phyloP scores from a whole-genome alignment of 352 stramenopile genomes.

The Phytophthora cryptogea region DNA sequence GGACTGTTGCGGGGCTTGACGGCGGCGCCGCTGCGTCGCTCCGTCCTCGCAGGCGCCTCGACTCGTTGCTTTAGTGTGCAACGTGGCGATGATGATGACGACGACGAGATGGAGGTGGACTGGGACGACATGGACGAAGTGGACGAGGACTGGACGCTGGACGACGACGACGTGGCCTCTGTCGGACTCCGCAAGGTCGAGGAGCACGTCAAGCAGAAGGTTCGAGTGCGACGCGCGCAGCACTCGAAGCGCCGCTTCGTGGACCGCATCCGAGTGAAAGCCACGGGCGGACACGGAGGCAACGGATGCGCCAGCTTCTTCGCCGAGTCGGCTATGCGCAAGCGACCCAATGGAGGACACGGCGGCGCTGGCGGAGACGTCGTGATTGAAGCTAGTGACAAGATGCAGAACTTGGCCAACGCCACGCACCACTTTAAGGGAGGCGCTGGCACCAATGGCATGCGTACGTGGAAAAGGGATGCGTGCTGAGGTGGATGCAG shows the following conservation, averaged over 20 bases:
- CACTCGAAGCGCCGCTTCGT: constrained; percentile 91
- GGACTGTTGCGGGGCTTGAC: constrained; percentile 55
- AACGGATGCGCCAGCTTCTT: constrained; percentile 91
- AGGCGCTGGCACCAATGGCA: constrained; percentile 78
- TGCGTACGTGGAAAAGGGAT: constrained; percentile 55
- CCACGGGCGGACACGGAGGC: constrained; percentile 86
- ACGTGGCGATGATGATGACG: constrained; percentile 33
- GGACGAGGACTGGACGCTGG: constrained; percentile 26
- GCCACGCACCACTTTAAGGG: constrained; percentile 87
- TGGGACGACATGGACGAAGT: constrained; percentile 46
- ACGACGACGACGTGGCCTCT: constrained; percentile 32
- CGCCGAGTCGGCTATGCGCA: constrained; percentile 75
- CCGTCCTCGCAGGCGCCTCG: constrained; percentile 17
- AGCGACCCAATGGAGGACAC: constrained; percentile 84
- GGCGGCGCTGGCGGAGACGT: constrained; percentile 85
- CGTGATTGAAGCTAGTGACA: constrained; percentile 69
- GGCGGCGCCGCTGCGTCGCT: constrained; percentile 38
- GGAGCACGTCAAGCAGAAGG: constrained; percentile 89
- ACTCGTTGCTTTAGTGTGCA: constrained; percentile 14
- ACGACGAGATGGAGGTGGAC: constrained; percentile 41
- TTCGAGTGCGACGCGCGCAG: constrained; percentile 78
- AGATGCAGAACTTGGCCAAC: constrained; percentile 84
- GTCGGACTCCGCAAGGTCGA: constrained; percentile 52
- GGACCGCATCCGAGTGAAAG: constrained; percentile 89
- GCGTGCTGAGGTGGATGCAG: not conserved